Evolutionary conservation across 2,329 filamentous ascomycete species (phyloP).

Genomic region (Sphaerostilbella broomeana): DNA sequence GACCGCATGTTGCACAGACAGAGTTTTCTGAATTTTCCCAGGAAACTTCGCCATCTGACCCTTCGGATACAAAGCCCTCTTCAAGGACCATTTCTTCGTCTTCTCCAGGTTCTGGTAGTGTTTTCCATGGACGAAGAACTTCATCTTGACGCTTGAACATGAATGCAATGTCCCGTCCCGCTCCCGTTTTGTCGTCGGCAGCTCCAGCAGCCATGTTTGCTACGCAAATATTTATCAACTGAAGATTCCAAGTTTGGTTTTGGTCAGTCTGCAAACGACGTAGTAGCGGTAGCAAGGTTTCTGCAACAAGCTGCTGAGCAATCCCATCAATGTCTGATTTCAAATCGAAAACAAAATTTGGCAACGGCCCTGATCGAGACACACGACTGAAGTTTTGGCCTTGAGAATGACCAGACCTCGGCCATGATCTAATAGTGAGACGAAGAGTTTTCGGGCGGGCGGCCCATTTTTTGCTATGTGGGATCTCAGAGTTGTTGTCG

Average conservation of each 20-base stretch:
- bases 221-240: constrained; percentile 78
- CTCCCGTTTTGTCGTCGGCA: constrained; percentile 41
- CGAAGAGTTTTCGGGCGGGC: constrained; percentile 77
- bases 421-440: constrained; percentile 64
- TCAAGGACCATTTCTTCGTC: constrained; percentile 23
- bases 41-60: constrained; percentile 16
- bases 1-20: constrained; percentile 43
- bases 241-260: constrained; percentile 65
- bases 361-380: constrained; percentile 69
- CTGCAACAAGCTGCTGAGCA: constrained; percentile 62
- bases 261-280: constrained; percentile 64
- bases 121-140: constrained; percentile 59
- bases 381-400: constrained; percentile 59
- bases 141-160: constrained; percentile 78
- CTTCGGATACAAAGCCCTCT: constrained; percentile 17
- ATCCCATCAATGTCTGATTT: constrained; percentile 51
- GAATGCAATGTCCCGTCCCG: constrained; percentile 68
- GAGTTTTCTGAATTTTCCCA: constrained; percentile 29
- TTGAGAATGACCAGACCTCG: constrained; percentile 34
- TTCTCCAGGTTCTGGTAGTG: constrained; percentile 21
- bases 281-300: constrained; percentile 65
- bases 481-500: constrained; percentile 31
- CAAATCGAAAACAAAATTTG: constrained; percentile 64
- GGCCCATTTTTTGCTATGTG: constrained; percentile 52
- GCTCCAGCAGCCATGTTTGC: constrained; percentile 69